A percentile compares a stretch with the other conserved stretches of the same genome.
Evolutionary conservation across 257 asterid species (phyloP).

Genomic region (Fraxinus americana): DNA sequence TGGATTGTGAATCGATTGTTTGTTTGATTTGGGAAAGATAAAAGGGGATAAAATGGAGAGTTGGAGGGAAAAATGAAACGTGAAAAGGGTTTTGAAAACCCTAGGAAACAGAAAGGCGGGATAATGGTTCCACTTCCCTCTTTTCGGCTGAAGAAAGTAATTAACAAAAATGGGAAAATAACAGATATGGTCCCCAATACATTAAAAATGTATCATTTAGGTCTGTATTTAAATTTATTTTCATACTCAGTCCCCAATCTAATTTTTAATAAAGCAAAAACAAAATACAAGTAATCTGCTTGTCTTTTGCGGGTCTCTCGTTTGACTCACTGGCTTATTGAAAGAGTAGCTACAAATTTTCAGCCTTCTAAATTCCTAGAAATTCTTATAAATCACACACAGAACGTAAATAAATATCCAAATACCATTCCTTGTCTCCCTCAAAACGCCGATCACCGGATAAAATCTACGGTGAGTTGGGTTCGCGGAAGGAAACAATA

Average conservation of each 20-base stretch:
- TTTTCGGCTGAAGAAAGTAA: neutral
- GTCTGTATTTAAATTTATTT: neutral
- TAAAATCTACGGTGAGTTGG: slow-evolving; percentile 56
- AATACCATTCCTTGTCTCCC: too few relatives aligned
- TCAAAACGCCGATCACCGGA: slow-evolving; percentile 58
- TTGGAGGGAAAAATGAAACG: slow-evolving; percentile 21
- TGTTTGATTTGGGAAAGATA: neutral
- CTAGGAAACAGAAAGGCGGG: slow-evolving; percentile 28
- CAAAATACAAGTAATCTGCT: too few relatives aligned
- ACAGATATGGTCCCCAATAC: neutral
- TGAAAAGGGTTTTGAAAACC: slow-evolving; percentile 42
- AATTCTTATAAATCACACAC: neutral
- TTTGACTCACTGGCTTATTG: neutral
- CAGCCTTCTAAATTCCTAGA: neutral
- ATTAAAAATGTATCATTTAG: neutral
- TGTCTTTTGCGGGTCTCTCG: too few relatives aligned
- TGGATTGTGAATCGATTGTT: neutral
- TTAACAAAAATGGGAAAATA: neutral
- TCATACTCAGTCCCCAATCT: too few relatives aligned
- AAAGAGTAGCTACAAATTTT: neutral
- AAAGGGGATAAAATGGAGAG: neutral
- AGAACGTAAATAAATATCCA: too few relatives aligned
- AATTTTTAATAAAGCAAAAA: too few relatives aligned
- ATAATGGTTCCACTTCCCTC: neutral
- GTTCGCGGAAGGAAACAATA: neutral